Percentiles rank a stretch among this genome's conserved stretches.
Conservation (phyloP, 2,329 filamentous ascomycete genomes). For the Leptographium flavum region DNA sequence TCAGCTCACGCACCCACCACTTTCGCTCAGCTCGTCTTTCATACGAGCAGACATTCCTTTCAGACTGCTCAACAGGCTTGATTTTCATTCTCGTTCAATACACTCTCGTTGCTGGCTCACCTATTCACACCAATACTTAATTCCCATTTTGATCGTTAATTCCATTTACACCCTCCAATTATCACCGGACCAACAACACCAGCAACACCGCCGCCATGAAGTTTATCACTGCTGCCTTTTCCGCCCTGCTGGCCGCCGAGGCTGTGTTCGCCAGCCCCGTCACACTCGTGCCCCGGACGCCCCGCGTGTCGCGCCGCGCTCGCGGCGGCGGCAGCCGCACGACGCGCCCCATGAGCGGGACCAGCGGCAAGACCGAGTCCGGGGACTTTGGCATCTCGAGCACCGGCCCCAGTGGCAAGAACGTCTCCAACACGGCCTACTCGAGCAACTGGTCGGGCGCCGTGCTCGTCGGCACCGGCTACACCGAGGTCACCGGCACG, state of each 20-base stretch:
- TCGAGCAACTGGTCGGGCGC: conserved; percentile 25
- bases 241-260: conserved; percentile 19
- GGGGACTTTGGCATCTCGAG: background rate
- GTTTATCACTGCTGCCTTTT: conserved; percentile 26
- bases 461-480: conserved; percentile 7
- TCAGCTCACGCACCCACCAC: too few relatives aligned
- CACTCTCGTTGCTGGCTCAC: too few relatives aligned
- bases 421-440: conserved; percentile 15
- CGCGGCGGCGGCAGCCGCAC: conserved; percentile 10
- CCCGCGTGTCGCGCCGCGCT: conserved; percentile 14
- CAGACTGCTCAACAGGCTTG: too few relatives aligned
- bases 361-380: conserved; percentile 18
- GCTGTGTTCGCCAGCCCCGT: conserved; percentile 30
- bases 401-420: background rate
- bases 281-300: conserved; percentile 23
- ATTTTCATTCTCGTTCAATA: too few relatives aligned
- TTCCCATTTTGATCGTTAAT: too few relatives aligned
- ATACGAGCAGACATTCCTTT: too few relatives aligned
- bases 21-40: background rate
- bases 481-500: conserved; percentile 5
- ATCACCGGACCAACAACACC: too few relatives aligned
- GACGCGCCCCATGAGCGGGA: conserved; percentile 10
- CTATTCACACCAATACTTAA: too few relatives aligned
- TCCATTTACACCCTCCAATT: conserved; percentile 2
- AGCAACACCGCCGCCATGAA: too few relatives aligned